Percentiles rank a stretch among this genome's conserved stretches.
Evolutionary conservation across 2,329 filamentous ascomycete genomes (phyloP).

Genomic region (Botrytis porri): DNA sequence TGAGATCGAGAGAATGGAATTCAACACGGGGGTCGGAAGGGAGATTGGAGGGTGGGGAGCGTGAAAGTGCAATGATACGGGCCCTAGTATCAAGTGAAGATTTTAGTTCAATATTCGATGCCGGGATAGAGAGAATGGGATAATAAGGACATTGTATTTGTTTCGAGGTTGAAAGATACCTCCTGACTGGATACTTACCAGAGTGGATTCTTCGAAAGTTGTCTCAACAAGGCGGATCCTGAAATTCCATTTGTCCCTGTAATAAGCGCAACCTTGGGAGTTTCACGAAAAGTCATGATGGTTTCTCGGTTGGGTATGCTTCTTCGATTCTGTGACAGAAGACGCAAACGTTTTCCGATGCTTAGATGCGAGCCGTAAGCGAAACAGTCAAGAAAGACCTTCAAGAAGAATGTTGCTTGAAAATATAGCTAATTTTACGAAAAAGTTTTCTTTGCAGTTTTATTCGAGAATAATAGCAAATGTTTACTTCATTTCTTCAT

Average conservation of each 20-base stretch:
- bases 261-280: constrained; percentile 8
- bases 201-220: background rate
- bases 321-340: background rate
- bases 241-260: constrained; percentile 14
- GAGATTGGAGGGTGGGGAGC: background rate
- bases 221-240: constrained; percentile 4
- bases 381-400: background rate
- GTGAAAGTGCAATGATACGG: constrained; percentile 6
- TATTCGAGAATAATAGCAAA: background rate
- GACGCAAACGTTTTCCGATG: too few species aligned
- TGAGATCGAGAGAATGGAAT: constrained; percentile 10
- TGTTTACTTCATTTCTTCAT: background rate
- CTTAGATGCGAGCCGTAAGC: background rate
- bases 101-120: background rate
- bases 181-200: background rate
- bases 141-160: background rate
- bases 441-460: background rate
- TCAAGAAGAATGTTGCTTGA: background rate
- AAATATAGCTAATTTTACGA: background rate
- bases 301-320: background rate
- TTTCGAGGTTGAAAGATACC: background rate
- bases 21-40: background rate
- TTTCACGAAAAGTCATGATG: background rate
- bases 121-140: background rate
- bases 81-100: background rate